Evolutionary conservation across 129 eudicot species (phyloP), one percentile per base, ranked within the genome.

Genomic region (Mikania micrantha): DNA sequence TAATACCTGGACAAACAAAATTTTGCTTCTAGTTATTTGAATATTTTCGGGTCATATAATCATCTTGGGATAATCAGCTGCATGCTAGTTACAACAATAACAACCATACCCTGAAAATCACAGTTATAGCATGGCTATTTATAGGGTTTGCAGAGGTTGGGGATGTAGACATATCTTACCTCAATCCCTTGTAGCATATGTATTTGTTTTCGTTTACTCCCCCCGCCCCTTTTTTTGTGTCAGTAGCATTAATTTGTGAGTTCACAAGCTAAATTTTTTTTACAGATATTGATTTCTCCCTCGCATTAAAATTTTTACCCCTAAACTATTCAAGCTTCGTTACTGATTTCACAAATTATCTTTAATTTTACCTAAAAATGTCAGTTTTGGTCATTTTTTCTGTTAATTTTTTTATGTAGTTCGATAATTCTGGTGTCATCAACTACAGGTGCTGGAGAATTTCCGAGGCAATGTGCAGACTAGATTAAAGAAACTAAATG

Each of bases 401-500:
- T 24, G 4, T 24, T 27, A 5, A 2, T 27, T 27, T 56, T n/a
- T 4, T 4, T 27, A 12, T 25, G 13, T 56, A 27, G 12, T 15
- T 56, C 27, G 20, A 56, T 56, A 15, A 27, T 56, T 25, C 20
- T 56, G 21, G 15, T n/a, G 4, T 11, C 48, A 74, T 60, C 29
- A 7, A 60, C 7, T 67, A 3, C 57, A 88, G 96, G 97, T 91
- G 57, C 72, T 80, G 65, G 96, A 93, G 40, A 93, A 86, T 48
- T 93, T 93, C 22, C 74, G 98, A 74, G 98, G 98, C 9, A 93
- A 93, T 74, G 98, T 93, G 22, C 98, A 93, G 70, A 93, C 98
- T 15, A 85, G 98, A 75, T 77, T 93, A 45, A 93, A 70, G 75
- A 92, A 92, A 70, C 84, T 88, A 29, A 84, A 84, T 34, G 96